Conservation (phyloP, 2,329 filamentous ascomycete genomes). For the Aspergillus piperis region DNA sequence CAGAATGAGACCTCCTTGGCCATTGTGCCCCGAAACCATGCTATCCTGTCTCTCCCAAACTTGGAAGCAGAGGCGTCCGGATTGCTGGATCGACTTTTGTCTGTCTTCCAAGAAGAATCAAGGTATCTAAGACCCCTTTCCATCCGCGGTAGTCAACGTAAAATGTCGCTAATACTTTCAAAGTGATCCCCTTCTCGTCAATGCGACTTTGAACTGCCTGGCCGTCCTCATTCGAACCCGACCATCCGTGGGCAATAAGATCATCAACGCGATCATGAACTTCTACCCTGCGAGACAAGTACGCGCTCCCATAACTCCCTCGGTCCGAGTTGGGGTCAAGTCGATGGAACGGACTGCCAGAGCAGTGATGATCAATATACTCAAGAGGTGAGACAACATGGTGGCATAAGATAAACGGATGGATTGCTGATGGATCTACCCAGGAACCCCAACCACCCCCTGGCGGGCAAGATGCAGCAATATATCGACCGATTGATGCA, state of each 20-base stretch:
- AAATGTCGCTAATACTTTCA: conserved; percentile 8
- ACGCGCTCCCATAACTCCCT: conserved; percentile 73
- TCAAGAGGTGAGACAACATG: conserved; percentile 65
- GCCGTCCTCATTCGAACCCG: conserved; percentile 80
- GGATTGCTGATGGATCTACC: conserved; percentile 23
- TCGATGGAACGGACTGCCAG: conserved; percentile 95
- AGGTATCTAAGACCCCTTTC: conserved; percentile 55
- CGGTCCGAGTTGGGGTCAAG: conserved; percentile 76
- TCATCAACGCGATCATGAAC: conserved; percentile 78
- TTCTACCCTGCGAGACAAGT: conserved; percentile 90
- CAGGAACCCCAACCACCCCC: conserved; percentile 77
- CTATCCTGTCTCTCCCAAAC: conserved; percentile 73
- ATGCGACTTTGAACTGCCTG: conserved; percentile 87
- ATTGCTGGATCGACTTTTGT: conserved; percentile 82
- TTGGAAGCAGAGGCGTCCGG: conserved; percentile 93
- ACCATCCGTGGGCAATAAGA: conserved; percentile 78
- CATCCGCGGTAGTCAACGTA: neutral
- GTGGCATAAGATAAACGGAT: neutral
- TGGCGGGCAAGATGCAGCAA: conserved; percentile 77
- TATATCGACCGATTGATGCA: conserved; percentile 82
- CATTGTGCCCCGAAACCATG: conserved; percentile 80
- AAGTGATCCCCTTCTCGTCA: conserved; percentile 84
- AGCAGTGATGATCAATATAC: conserved; percentile 77
- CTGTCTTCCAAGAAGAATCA: conserved; percentile 80
- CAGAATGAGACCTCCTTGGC: conserved; percentile 82